Evolutionary conservation across 441 rosid genomes (phyloP), one percentile per base, ranked within the genome.

Genomic region (Arabidopsis lyrata): DNA sequence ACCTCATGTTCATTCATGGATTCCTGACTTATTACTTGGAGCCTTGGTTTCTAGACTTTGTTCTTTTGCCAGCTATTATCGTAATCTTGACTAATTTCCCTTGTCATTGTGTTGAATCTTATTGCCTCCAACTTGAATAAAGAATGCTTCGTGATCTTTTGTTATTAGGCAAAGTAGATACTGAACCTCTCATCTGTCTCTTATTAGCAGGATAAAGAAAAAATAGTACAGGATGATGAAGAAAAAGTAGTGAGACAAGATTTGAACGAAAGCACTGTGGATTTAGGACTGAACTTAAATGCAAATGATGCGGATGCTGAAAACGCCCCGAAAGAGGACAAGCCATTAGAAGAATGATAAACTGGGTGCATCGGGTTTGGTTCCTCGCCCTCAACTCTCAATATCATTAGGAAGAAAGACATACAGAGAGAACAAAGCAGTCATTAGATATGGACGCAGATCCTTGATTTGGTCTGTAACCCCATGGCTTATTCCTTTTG

Each of bases 261-360:
- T 84, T 83, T 92, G 47, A 92, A 92, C 5, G 91, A 95, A 82
- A 90, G 93, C 90, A 86, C 90, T 48, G 32, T 83, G 78, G 97
- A 90, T 78, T 81, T 84, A 81, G 88, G 95, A 69, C 83, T 90
- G 75, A 92, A 91, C 57, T 80, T 85, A 62, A 89, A 74, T 56
- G 85, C 83, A 35, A 84, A 72, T 5, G 89, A 84, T 36, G 72
- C 78, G 0, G 83, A 82, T 38, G 69, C 86, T 35, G 83, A 82
- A 71, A 66, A 63, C 38, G 74, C 79, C 22, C 64, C 70, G 5
- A 68, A 66, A 75, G 71, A 38, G 29, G 80, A 77, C 6, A 73
- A 77, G 68, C 79, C 66, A 49, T 60, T 77, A 67, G 81, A 65
- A 72, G 65, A 81, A 71, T 68, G 60, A 77, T 80, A 70, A 76